Conservation (phyloP, 2,329 filamentous ascomycete genomes). For the Monilinia fructicola region DNA sequence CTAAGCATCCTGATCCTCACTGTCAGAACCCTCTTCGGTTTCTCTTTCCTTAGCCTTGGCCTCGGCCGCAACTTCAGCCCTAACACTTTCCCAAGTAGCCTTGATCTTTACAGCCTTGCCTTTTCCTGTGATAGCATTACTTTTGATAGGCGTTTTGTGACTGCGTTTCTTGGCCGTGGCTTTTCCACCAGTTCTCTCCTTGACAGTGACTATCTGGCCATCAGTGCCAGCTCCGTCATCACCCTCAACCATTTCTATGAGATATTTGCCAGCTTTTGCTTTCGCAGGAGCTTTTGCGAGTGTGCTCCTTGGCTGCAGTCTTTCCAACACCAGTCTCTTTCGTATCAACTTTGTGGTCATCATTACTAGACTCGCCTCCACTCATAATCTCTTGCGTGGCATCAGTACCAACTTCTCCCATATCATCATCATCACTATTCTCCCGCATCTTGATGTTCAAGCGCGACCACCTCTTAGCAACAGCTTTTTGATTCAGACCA, state of each 20-base stretch:
- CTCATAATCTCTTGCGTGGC: background rate
- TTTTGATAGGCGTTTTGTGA: background rate
- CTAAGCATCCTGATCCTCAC: slow-evolving; percentile 40
- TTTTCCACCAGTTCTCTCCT: background rate
- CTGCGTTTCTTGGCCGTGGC: background rate
- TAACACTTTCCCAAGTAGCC: background rate
- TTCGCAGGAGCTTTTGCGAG: too few species aligned
- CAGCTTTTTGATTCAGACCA: background rate
- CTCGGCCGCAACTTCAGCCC: background rate
- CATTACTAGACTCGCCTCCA: too few species aligned
- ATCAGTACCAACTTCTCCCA: background rate
- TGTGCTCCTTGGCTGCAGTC: too few species aligned
- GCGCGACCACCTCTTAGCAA: background rate
- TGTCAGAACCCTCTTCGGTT: slow-evolving; percentile 33
- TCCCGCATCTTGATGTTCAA: background rate
- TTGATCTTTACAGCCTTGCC: background rate
- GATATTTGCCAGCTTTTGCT: background rate
- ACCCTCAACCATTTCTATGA: background rate
- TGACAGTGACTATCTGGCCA: background rate
- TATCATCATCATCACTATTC: background rate
- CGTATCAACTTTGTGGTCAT: too few species aligned
- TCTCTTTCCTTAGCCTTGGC: background rate
- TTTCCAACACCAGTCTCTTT: too few species aligned
- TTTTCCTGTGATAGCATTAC: background rate
- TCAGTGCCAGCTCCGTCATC: background rate